These are phyloP conservation scores for Sporothrix dimorphospora DNA, from an alignment of 2,329 filamentous ascomycete species.

Conservation along the genomic window DNA sequence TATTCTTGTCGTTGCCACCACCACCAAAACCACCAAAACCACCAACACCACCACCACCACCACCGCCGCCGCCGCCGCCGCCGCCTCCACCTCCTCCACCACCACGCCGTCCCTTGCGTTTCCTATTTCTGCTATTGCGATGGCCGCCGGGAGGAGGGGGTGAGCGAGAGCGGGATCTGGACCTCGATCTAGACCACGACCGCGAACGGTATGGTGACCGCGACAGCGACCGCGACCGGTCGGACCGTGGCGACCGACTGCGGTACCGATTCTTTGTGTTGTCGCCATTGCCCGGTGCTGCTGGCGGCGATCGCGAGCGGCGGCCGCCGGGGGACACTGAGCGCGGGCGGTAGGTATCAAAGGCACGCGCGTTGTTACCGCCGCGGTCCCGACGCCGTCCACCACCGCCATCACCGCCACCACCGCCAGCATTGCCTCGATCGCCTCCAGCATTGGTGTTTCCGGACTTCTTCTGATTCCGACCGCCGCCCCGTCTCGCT, in stretches of 20 bases:
- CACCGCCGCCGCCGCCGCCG: not conserved
- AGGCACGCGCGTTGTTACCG: constrained; percentile 31
- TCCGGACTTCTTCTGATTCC: constrained; percentile 52
- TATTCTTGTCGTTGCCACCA: not conserved
- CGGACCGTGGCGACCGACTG: constrained; percentile 49
- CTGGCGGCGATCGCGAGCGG: constrained; percentile 39
- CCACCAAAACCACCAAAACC: constrained; percentile 1
- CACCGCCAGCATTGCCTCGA: constrained; percentile 34
- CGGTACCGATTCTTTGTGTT: constrained; percentile 47
- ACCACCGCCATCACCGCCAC: constrained; percentile 32
- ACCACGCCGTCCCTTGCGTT: constrained; percentile 10
- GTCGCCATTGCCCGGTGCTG: constrained; percentile 33
- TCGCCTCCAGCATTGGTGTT: constrained; percentile 33
- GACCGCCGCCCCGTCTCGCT: constrained; percentile 63
- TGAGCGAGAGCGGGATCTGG: constrained; percentile 14
- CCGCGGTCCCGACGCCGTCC: constrained; percentile 31
- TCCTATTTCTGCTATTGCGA: not conserved
- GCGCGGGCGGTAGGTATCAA: constrained; percentile 58
- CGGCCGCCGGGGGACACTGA: constrained; percentile 56
- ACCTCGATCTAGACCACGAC: constrained; percentile 20
- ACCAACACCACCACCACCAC: not conserved
- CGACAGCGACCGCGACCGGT: constrained; percentile 41
- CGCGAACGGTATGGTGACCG: constrained; percentile 32
- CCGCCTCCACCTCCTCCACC: not conserved
- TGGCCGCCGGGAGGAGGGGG: not conserved